phyloP scores from a whole-genome alignment of 805 yeast species.

The Zygosaccharomyces pseudorouxii region DNA sequence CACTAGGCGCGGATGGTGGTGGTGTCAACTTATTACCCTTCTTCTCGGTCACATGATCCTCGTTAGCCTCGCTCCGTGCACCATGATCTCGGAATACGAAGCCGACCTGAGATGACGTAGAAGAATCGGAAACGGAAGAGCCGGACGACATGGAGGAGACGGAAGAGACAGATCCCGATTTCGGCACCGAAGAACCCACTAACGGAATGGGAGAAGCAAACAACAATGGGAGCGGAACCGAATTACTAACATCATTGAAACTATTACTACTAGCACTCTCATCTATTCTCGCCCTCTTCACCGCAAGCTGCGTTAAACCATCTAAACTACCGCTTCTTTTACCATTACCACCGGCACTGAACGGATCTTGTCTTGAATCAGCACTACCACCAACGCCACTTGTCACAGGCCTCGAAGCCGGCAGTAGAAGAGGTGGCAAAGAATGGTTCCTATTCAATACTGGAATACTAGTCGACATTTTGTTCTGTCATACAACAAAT shows the following conservation, averaged over 20 bases:
- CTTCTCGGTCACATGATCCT: background rate
- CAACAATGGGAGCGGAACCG: background rate
- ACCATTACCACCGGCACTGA: background rate
- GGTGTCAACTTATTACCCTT: background rate
- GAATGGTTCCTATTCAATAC: conserved; percentile 26
- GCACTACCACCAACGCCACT: background rate
- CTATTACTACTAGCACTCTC: background rate
- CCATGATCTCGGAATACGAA: background rate
- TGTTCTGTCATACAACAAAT: background rate
- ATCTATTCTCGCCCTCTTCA: conserved; percentile 19
- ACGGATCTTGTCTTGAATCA: background rate
- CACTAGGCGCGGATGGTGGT: background rate
- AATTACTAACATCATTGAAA: background rate
- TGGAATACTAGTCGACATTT: conserved; percentile 26
- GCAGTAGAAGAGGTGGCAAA: conserved; percentile 32
- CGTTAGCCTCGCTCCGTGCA: background rate
- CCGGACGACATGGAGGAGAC: background rate
- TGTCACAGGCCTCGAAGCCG: conserved; percentile 15
- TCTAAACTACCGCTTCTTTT: conserved; percentile 12
- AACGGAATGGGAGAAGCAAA: conserved; percentile 1
- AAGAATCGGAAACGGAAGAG: background rate
- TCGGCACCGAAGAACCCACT: background rate
- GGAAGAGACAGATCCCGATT: background rate
- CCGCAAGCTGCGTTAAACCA: conserved; percentile 21
- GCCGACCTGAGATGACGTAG: background rate